Evolutionary conservation across 768 basidiomycete genomes (phyloP).

Genomic region (Mycena galopus): DNA sequence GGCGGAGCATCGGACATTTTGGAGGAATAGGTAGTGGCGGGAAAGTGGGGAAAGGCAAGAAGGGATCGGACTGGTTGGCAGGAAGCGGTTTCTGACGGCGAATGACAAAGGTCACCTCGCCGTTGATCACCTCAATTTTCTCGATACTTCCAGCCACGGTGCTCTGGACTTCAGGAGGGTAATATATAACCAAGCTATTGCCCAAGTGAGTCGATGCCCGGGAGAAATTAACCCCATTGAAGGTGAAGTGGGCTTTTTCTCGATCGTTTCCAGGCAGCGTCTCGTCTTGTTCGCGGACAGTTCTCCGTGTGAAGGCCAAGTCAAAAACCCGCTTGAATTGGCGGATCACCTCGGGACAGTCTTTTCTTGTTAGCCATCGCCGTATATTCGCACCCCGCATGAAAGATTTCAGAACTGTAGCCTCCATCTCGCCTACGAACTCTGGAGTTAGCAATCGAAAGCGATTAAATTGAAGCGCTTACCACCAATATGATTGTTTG

Average conservation of each 20-base stretch:
- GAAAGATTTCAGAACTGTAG: no score
- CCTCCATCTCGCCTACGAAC: no score
- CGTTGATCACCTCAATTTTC: background rate
- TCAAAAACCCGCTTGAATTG: slow-evolving; percentile 25
- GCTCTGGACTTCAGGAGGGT: background rate
- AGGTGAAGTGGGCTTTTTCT: no score
- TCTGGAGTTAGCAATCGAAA: no score
- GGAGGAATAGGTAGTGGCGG: slow-evolving; percentile 16
- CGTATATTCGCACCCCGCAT: no score
- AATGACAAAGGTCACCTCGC: background rate
- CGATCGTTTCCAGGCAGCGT: background rate
- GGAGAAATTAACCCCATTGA: no score
- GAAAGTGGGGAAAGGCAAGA: slow-evolving; percentile 21
- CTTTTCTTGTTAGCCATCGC: no score
- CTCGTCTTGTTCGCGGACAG: background rate
- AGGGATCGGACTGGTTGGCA: slow-evolving; percentile 11
- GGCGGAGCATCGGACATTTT: background rate
- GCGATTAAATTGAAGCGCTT: no score
- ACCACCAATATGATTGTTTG: no score
- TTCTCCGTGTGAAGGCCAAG: slow-evolving; percentile 9
- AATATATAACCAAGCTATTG: no score
- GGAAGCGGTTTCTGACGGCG: slow-evolving; percentile 4
- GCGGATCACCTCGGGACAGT: no score
- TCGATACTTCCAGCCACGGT: slow-evolving; percentile 15
- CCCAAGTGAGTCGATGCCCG: no score